A percentile compares a stretch with the other conserved stretches of the same genome.
These are phyloP conservation scores for Cajanus cajan DNA, from an alignment of 306 rosid species.

Conservation along the genomic window DNA sequence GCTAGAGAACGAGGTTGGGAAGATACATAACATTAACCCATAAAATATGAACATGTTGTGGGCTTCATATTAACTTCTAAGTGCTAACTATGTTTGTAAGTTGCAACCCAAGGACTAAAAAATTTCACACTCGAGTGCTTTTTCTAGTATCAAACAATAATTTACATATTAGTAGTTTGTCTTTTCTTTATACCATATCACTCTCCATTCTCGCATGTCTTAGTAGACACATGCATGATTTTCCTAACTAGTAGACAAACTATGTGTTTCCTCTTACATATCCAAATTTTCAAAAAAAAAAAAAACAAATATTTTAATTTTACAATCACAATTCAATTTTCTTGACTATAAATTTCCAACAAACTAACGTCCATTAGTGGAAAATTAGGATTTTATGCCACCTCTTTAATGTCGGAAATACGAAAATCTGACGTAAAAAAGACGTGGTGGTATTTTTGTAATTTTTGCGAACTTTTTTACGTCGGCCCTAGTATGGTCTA, in stretches of 20 bases:
- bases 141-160: background rate
- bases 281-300: too few species aligned
- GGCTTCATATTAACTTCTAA: background rate
- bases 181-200: background rate
- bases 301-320: too few species aligned
- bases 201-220: background rate
- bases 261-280: background rate
- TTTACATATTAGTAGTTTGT: background rate
- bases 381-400: too few species aligned
- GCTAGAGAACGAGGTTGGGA: background rate
- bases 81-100: background rate
- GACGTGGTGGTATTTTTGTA: too few species aligned
- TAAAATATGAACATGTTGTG: background rate
- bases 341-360: slow-evolving; percentile 25
- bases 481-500: too few species aligned
- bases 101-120: background rate
- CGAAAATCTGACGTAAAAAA: too few species aligned
- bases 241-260: background rate
- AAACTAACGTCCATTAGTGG: too few species aligned
- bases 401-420: too few species aligned
- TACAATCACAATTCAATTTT: background rate
- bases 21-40: background rate
- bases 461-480: too few species aligned
- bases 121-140: background rate
- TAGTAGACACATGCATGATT: slow-evolving; percentile 21